phyloP scores from a whole-genome alignment of 352 stramenopile genomes.

The Pythium aphanidermatum region DNA sequence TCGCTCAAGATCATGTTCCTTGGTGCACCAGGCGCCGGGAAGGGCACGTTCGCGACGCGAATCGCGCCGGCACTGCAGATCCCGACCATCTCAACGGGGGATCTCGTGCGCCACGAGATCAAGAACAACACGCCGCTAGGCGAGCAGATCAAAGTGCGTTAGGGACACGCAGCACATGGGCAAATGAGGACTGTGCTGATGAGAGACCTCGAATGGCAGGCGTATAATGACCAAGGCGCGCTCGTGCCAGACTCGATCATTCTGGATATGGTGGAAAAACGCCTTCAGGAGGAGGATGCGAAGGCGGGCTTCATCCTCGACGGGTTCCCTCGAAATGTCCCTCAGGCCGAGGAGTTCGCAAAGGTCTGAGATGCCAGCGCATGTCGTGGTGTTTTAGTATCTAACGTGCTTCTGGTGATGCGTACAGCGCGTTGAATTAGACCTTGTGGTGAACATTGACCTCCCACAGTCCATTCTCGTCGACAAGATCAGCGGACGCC shows the following conservation, averaged over 20 bases:
- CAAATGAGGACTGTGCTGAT: too few species aligned
- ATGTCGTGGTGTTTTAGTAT: too few species aligned
- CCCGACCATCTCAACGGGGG: constrained; percentile 87
- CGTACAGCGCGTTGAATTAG: constrained; percentile 61
- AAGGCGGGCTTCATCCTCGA: constrained; percentile 84
- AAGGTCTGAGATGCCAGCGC: too few species aligned
- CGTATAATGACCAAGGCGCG: constrained; percentile 76
- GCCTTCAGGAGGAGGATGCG: constrained; percentile 60
- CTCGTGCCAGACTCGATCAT: constrained; percentile 89
- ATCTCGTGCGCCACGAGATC: constrained; percentile 87
- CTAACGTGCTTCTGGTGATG: too few species aligned
- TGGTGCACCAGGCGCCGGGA: constrained; percentile 82
- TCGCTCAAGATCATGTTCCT: constrained; percentile 89
- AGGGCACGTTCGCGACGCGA: constrained; percentile 86
- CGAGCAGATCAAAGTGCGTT: constrained; percentile 75
- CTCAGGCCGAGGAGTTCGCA: constrained; percentile 81
- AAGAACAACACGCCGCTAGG: constrained; percentile 71
- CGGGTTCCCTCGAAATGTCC: constrained; percentile 86
- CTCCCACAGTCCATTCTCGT: constrained; percentile 83
- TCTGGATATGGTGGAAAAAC: constrained; percentile 82
- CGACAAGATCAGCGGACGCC: constrained; percentile 86
- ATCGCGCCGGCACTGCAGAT: constrained; percentile 82
- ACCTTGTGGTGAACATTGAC: constrained; percentile 87
- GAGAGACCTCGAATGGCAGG: too few species aligned
- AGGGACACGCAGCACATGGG: too few species aligned